A percentile compares a stretch with the other conserved stretches of the same genome.
Conservation (phyloP, 1,139 yeast species). For the Kodamaea suecica region DNA sequence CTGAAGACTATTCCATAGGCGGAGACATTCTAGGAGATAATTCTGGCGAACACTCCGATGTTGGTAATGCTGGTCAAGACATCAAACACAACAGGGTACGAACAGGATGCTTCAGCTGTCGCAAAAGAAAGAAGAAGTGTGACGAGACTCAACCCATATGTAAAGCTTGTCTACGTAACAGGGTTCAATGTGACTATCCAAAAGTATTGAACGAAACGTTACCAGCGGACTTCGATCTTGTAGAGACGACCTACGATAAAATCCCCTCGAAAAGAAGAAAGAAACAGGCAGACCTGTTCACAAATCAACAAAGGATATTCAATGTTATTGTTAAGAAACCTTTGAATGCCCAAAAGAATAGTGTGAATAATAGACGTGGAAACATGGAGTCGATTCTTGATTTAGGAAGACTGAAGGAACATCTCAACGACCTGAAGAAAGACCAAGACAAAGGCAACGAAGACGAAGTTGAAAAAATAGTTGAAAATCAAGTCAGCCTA, state of each 20-base stretch:
- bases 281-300: slow-evolving; percentile 3
- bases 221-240: slow-evolving; percentile 26
- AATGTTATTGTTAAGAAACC: slow-evolving; percentile 12
- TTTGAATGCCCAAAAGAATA: slow-evolving; percentile 1
- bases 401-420: neutral
- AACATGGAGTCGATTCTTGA: neutral
- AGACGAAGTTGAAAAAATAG: neutral
- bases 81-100: slow-evolving; percentile 28
- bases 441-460: neutral
- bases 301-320: slow-evolving; percentile 11
- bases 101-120: slow-evolving; percentile 46
- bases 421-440: neutral
- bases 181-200: slow-evolving; percentile 42
- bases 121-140: slow-evolving; percentile 50
- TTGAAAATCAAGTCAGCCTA: neutral
- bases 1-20: too few species aligned
- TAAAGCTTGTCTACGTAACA: slow-evolving; percentile 35
- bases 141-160: slow-evolving; percentile 42
- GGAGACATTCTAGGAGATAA: neutral
- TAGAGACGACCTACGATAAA: slow-evolving; percentile 14
- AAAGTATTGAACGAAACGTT: slow-evolving; percentile 24
- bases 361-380: neutral
- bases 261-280: slow-evolving; percentile 7
- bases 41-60: neutral
- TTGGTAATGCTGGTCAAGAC: slow-evolving; percentile 1